These are phyloP conservation scores for Hygrophila difformis DNA, from an alignment of 257 asterid species.

Conservation along the genomic window DNA sequence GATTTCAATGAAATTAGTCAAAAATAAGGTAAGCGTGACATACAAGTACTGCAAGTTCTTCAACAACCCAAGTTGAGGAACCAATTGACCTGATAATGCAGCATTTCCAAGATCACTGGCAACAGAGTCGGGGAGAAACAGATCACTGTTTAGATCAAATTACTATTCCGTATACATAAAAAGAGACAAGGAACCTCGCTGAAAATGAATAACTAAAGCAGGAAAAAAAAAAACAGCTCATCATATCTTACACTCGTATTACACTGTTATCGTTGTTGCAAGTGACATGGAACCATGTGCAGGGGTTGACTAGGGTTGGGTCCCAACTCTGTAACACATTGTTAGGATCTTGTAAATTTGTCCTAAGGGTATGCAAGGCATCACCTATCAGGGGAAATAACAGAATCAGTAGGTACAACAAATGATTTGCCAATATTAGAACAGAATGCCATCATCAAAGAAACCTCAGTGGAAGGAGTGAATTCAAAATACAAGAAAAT, in stretches of 20 bases:
- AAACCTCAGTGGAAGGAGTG: too few relatives aligned
- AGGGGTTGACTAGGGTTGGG: slow-evolving; percentile 97
- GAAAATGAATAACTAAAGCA: slow-evolving; percentile 2
- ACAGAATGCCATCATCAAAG: too few relatives aligned
- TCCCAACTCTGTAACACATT: slow-evolving; percentile 99
- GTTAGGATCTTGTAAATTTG: slow-evolving; percentile 80
- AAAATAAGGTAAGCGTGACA: slow-evolving; percentile 20
- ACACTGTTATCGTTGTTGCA: slow-evolving; percentile 98
- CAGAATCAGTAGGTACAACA: too few relatives aligned
- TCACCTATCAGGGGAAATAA: slow-evolving; percentile 90
- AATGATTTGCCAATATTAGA: too few relatives aligned
- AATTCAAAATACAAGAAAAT: too few relatives aligned
- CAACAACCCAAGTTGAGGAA: slow-evolving; percentile 82
- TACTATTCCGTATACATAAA: too few relatives aligned
- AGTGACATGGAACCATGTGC: slow-evolving; percentile 99
- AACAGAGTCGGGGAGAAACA: slow-evolving; percentile 10
- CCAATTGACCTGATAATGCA: slow-evolving; percentile 88
- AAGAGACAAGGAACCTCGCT: too few relatives aligned
- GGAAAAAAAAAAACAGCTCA: too few relatives aligned
- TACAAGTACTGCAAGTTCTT: slow-evolving; percentile 96
- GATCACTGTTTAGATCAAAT: slow-evolving; percentile 6
- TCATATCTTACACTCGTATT: slow-evolving; percentile 80
- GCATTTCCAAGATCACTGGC: slow-evolving; percentile 97
- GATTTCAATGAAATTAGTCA: too few relatives aligned
- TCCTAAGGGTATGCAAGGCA: slow-evolving; percentile 78